phyloP scores from a whole-genome alignment of 768 basidiomycete genomes.

The Sporobolomyces pararoseus region DNA sequence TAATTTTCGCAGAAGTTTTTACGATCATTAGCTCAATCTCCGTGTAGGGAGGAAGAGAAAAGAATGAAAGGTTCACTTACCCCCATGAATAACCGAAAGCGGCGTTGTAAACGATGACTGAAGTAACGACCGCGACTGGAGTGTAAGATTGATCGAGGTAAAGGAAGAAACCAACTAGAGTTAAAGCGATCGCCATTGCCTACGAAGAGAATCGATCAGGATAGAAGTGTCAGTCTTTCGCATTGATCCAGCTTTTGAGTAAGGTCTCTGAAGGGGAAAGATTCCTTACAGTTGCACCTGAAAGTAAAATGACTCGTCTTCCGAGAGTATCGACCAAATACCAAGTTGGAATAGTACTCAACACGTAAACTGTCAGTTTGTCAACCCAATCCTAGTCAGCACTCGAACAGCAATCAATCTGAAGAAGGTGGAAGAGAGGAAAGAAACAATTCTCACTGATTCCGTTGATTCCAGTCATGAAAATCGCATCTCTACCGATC shows the following conservation, averaged over 20 bases:
- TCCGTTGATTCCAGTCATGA: constrained; percentile 94
- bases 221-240: no score
- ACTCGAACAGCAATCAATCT: neutral
- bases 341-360: constrained; percentile 60
- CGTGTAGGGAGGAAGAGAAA: neutral
- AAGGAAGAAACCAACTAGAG: constrained; percentile 87
- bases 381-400: neutral
- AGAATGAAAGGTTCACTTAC: neutral
- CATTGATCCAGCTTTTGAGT: neutral
- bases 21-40: no score
- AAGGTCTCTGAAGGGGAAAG: constrained; percentile 55
- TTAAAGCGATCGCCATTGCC: constrained; percentile 73
- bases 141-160: constrained; percentile 80
- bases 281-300: constrained; percentile 62
- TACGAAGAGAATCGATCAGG: neutral
- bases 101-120: constrained; percentile 88
- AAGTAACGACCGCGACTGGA: constrained; percentile 77
- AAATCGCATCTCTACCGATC: constrained; percentile 84
- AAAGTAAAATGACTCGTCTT: constrained; percentile 75
- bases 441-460: constrained; percentile 51
- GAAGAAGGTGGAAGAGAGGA: constrained; percentile 49
- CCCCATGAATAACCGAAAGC: constrained; percentile 78
- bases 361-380: constrained; percentile 19
- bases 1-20: neutral
- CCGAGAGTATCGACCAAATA: constrained; percentile 90